These are phyloP conservation scores for Sedum album DNA, from an alignment of 164 flowering plant genomes.

Conservation along the genomic window DNA sequence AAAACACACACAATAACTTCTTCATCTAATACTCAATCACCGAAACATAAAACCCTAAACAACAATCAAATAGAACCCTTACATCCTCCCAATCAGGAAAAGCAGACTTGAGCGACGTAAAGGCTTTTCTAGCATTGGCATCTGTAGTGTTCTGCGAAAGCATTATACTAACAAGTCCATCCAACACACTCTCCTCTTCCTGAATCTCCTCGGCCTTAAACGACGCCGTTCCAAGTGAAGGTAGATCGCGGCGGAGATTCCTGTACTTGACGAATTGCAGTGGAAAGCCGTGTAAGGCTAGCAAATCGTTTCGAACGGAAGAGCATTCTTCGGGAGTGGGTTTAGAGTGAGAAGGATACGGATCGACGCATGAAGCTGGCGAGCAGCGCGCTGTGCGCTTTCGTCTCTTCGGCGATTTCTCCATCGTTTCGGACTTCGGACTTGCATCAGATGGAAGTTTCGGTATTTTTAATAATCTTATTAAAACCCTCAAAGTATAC, in stretches of 20 bases:
- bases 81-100: conserved; percentile 84
- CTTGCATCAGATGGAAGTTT: no score
- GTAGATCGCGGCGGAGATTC: conserved; percentile 16
- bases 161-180: conserved; percentile 63
- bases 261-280: conserved; percentile 61
- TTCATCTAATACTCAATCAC: no score
- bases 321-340: conserved; percentile 75
- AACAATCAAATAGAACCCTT: conserved; percentile 14
- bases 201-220: neutral
- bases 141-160: conserved; percentile 91
- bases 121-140: conserved; percentile 61
- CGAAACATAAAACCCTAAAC: no score
- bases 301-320: conserved; percentile 47
- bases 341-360: conserved; percentile 41
- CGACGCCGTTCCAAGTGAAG: neutral
- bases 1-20: conserved; percentile 5
- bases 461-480: no score
- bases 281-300: conserved; percentile 76
- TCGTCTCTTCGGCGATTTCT: conserved; percentile 25
- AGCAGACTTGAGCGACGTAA: conserved; percentile 61
- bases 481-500: neutral
- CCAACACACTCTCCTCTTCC: conserved; percentile 56
- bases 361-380: conserved; percentile 14
- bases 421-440: conserved; percentile 14
- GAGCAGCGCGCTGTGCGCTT: conserved; percentile 7